Evolutionary conservation across 2,329 filamentous ascomycete genomes (phyloP), one percentile per base, ranked within the genome.

Genomic region (Rhinocladiella similis): DNA sequence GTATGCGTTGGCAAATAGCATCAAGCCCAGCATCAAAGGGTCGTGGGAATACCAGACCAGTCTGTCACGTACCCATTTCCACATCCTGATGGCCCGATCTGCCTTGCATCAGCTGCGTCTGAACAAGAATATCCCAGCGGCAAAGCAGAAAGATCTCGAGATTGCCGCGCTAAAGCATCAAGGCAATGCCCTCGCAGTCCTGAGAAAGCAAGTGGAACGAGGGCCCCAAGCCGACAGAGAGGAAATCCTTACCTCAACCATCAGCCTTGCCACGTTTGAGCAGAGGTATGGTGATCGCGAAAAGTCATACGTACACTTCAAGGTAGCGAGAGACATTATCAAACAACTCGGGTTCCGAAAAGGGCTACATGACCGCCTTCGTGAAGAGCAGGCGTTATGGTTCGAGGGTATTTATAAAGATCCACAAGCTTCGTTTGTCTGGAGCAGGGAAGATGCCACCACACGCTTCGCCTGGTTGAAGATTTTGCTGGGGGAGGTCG

Each of bases 31-130:
- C 38, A 59, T 59, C 35, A 59, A 59, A 22, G 56, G 56, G 10
- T 59, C 56, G 5, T 59, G 56, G 56, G 56, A 59, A 43, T 59
- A 59, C 25, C 56, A 59, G 29, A 53, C 56, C 10, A 53, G 56
- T 9, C 36, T 51, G 22, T 59, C 52, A 6, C 35, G 47, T 13
- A 55, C 56, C 20, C 56, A 56, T 27, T 56, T 59, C 39, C 56
- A 59, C 38, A 53, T 50, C 19, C 33, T 59, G n/a, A 59, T 59
- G 56, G 56, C 53, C n/a, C 56, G 56, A 16, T 59, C 56, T 35
- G 56, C 56, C 13, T 41, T 59, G 38, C 56, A 59, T 50, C 56
- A 59, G 18, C 50, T 59, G 14, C 52, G 56, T 14, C 54, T 59
- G 56, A 59, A 59, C 43, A 33, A 51, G 27, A 50, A 50, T 22